Evolutionary conservation across 2,329 filamentous ascomycete genomes (phyloP).

Genomic region (Phaeosphaeriaceae sp.): DNA sequence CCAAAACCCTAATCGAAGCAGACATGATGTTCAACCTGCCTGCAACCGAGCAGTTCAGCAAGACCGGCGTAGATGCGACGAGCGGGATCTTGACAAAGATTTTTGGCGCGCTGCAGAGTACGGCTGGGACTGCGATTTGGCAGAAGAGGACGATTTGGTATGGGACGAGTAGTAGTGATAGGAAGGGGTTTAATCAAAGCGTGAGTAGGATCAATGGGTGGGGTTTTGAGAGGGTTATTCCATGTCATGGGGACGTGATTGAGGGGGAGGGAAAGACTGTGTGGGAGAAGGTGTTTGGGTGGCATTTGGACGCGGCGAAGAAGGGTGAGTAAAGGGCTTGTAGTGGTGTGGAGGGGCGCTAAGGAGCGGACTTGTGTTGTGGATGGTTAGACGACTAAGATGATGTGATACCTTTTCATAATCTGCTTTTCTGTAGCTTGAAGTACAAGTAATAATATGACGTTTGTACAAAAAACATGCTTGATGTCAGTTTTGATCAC

Average conservation of each 20-base stretch:
- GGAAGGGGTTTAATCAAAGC: slow-evolving; percentile 73
- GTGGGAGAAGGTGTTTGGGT: slow-evolving; percentile 80
- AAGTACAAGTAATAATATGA: neutral
- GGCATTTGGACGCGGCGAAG: slow-evolving; percentile 69
- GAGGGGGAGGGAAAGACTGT: slow-evolving; percentile 75
- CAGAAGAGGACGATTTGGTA: slow-evolving; percentile 88
- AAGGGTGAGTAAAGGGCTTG: slow-evolving; percentile 13
- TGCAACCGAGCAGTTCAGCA: slow-evolving; percentile 78
- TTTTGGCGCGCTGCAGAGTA: slow-evolving; percentile 64
- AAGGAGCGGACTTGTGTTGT: no score
- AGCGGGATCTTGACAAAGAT: slow-evolving; percentile 68
- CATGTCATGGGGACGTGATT: slow-evolving; percentile 92
- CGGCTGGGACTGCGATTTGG: slow-evolving; percentile 66
- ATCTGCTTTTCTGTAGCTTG: neutral
- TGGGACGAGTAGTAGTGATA: slow-evolving; percentile 65
- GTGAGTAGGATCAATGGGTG: slow-evolving; percentile 74
- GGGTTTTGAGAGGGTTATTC: slow-evolving; percentile 86
- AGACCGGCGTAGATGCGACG: slow-evolving; percentile 60
- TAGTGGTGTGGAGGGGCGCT: no score
- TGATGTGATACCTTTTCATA: slow-evolving; percentile 1
- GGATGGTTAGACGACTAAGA: neutral
- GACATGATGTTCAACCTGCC: slow-evolving; percentile 94
- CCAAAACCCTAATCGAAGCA: slow-evolving; percentile 81
- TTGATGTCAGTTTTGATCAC: neutral
- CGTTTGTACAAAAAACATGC: neutral